These are phyloP conservation scores for Arthrobotrys iridis DNA, from an alignment of 2,329 filamentous ascomycete genomes.

Conservation along the genomic window DNA sequence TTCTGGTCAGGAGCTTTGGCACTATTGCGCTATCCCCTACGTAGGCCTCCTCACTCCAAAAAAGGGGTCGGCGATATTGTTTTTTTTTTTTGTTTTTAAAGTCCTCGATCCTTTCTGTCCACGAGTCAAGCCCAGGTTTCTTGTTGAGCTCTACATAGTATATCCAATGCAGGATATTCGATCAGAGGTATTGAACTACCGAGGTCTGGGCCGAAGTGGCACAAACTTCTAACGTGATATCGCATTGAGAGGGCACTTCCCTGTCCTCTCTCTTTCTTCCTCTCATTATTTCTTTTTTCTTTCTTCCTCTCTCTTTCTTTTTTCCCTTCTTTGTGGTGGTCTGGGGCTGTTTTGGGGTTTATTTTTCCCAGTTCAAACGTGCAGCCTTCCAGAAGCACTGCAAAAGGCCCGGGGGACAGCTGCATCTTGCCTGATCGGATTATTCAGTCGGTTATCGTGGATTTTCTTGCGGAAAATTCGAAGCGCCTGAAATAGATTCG, in stretches of 20 bases:
- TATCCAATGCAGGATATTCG: conserved; percentile 10
- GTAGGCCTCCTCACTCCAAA: conserved; percentile 22
- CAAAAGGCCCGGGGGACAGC: conserved; percentile 41
- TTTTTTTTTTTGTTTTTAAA: too few species aligned
- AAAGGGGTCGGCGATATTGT: conserved; percentile 23
- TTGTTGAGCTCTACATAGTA: conserved; percentile 6
- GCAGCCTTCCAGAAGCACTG: conserved; percentile 54
- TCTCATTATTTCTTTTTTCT: background rate
- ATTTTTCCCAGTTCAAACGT: conserved; percentile 23
- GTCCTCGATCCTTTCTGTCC: conserved; percentile 17
- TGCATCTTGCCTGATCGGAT: conserved; percentile 54
- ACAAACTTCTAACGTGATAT: conserved; percentile 43
- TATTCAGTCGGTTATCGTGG: conserved; percentile 55
- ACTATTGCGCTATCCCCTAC: conserved; percentile 3
- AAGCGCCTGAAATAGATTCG: conserved; percentile 51
- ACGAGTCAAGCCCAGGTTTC: background rate
- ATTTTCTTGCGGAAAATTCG: conserved; percentile 54
- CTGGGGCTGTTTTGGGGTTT: too few species aligned
- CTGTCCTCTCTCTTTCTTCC: too few species aligned
- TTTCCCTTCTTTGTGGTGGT: too few species aligned
- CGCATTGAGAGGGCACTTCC: background rate
- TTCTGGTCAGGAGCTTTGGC: conserved; percentile 9
- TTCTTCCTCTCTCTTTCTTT: background rate
- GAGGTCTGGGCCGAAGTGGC: conserved; percentile 31
- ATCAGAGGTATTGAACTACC: conserved; percentile 17